Percentiles rank a stretch among this genome's conserved stretches.
Evolutionary conservation across 2,329 filamentous ascomycete species (phyloP).

Genomic region (Cladosporium sp.): DNA sequence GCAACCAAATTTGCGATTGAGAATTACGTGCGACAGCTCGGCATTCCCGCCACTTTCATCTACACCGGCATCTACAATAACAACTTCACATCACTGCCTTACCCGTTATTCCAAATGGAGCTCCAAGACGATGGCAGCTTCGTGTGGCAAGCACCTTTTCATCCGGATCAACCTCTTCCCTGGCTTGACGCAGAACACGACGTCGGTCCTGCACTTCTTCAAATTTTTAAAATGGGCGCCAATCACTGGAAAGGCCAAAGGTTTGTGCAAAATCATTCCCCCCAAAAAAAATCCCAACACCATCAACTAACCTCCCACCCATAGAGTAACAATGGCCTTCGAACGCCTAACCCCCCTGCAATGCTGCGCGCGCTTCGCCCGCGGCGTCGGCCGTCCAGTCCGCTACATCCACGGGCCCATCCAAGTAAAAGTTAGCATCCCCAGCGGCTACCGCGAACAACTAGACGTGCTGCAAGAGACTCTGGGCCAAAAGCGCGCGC

Average conservation of each 20-base stretch:
- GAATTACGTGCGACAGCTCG: constrained; percentile 78
- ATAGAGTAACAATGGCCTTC: constrained; percentile 80
- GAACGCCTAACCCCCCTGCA: constrained; percentile 80
- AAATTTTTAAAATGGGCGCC: constrained; percentile 91
- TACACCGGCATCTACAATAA: constrained; percentile 99
- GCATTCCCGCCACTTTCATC: constrained; percentile 82
- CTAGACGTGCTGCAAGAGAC: constrained; percentile 62
- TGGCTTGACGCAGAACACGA: constrained; percentile 98
- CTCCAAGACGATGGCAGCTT: constrained; percentile 80
- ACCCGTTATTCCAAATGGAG: constrained; percentile 94
- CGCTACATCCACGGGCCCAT: constrained; percentile 74
- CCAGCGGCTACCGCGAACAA: constrained; percentile 82
- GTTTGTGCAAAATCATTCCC: constrained; percentile 22
- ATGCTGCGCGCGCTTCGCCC: constrained; percentile 74
- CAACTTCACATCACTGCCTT: constrained; percentile 90
- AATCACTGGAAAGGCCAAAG: constrained; percentile 72
- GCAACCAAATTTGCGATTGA: constrained; percentile 88
- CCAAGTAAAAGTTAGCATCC: constrained; percentile 79
- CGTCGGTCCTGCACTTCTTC: constrained; percentile 82
- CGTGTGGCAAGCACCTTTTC: constrained; percentile 88
- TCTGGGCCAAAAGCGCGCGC: constrained; percentile 55
- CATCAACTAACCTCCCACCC: not conserved
- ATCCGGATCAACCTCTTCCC: constrained; percentile 79
- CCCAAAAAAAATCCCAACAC: not conserved
- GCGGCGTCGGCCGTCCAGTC: constrained; percentile 72